These are phyloP conservation scores for Thecaphora thlaspeos DNA, from an alignment of 1,284 basidiomycete species.

Conservation along the genomic window DNA sequence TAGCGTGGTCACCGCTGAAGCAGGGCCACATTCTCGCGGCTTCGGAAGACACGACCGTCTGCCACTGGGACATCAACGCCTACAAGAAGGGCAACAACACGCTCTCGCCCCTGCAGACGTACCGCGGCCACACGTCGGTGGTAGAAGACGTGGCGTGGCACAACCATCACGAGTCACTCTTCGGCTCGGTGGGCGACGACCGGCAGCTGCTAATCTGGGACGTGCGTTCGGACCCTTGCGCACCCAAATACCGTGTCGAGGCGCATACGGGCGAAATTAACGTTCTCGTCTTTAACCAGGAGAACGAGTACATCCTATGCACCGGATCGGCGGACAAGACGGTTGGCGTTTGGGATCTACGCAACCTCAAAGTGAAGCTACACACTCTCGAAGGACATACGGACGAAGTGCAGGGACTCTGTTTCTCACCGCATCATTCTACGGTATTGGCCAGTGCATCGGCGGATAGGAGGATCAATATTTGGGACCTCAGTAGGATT, in stretches of 20 bases:
- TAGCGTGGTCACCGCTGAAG: conserved; percentile 80
- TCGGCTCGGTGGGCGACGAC: conserved; percentile 97
- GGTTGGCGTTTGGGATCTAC: conserved; percentile 82
- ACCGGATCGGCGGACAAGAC: conserved; percentile 97
- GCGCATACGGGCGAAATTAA: conserved; percentile 91
- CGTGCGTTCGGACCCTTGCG: conserved; percentile 66
- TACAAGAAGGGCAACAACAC: conserved; percentile 78
- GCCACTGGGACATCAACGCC: conserved; percentile 90
- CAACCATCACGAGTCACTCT: conserved; percentile 75
- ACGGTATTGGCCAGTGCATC: conserved; percentile 64
- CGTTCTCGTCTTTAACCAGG: conserved; percentile 84
- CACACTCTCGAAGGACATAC: conserved; percentile 91
- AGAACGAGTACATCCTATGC: conserved; percentile 76
- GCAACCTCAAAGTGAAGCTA: conserved; percentile 71
- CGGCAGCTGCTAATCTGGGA: conserved; percentile 95
- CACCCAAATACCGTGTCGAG: conserved; percentile 69
- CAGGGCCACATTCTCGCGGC: conserved; percentile 88
- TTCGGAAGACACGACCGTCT: conserved; percentile 93
- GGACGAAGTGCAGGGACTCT: conserved; percentile 88
- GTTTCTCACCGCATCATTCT: conserved; percentile 87
- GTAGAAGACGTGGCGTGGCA: conserved; percentile 97
- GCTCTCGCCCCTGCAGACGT: conserved; percentile 78
- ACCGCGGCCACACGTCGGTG: conserved; percentile 65
- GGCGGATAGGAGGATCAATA: conserved; percentile 85
- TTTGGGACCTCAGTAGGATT: conserved; percentile 92